Percentiles rank a stretch among this genome's conserved stretches.
Evolutionary conservation across 345 rosid species (phyloP).

Genomic region (Lumnitzera racemosa): DNA sequence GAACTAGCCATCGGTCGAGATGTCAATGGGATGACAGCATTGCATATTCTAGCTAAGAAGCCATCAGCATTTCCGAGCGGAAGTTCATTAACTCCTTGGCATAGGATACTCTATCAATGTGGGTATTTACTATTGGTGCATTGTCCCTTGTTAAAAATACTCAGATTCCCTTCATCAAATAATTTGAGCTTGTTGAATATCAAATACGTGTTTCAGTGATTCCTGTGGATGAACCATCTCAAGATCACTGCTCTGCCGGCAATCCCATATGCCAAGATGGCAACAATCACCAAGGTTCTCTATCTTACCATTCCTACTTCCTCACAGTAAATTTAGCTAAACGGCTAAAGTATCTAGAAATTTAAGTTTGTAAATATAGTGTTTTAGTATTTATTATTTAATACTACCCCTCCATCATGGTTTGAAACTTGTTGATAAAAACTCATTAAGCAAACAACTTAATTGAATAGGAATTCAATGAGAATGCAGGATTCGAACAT

Average conservation of each 20-base stretch:
- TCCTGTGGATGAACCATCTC: background rate
- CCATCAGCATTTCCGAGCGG: conserved; percentile 18
- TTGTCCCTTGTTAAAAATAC: background rate
- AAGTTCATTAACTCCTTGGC: conserved; percentile 12
- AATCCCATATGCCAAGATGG: background rate
- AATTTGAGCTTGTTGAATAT: background rate
- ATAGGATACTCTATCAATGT: conserved; percentile 17
- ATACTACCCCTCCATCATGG: no score
- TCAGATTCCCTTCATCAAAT: background rate
- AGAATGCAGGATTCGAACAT: no score
- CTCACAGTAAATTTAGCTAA: no score
- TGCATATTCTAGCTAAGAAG: conserved; percentile 27
- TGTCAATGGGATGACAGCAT: conserved; percentile 27
- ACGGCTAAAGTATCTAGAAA: no score
- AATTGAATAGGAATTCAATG: no score
- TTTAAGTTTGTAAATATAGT: no score
- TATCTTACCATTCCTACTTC: background rate
- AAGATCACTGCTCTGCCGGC: background rate
- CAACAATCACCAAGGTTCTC: background rate
- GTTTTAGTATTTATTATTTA: no score
- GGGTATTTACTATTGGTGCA: background rate
- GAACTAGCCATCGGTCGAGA: conserved; percentile 23
- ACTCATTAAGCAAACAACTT: no score
- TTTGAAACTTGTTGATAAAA: no score
- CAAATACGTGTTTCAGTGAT: conserved; percentile 2